phyloP scores from a whole-genome alignment of 345 rosid genomes.

The Erucastrum elatum region DNA sequence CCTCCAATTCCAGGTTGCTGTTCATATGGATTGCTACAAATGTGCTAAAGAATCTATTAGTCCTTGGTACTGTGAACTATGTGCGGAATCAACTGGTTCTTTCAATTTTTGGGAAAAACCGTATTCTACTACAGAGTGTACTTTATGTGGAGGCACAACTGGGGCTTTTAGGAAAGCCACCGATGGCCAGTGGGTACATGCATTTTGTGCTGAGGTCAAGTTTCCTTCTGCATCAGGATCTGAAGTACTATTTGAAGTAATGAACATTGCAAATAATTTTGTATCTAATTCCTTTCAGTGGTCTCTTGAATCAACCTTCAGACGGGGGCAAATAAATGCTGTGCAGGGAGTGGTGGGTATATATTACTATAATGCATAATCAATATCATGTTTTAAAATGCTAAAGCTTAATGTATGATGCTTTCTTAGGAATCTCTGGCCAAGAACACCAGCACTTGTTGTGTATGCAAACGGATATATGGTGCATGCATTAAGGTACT shows the following conservation, averaged over 20 bases:
- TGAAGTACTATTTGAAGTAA: conserved; percentile 3
- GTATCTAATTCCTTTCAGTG: conserved; percentile 56
- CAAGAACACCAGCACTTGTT: conserved; percentile 59
- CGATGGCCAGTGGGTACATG: conserved; percentile 86
- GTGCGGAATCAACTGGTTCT: conserved; percentile 75
- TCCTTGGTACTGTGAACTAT: conserved; percentile 95
- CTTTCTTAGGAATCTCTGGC: conserved; percentile 57
- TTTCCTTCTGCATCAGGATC: conserved; percentile 1
- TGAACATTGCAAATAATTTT: conserved; percentile 18
- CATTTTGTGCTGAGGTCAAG: conserved; percentile 96
- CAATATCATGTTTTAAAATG: neutral
- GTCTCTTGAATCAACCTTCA: conserved; percentile 84
- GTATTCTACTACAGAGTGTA: conserved; percentile 62
- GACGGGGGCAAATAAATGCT: conserved; percentile 91
- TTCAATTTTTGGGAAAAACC: conserved; percentile 68
- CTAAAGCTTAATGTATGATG: conserved; percentile 29
- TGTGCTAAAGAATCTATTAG: conserved; percentile 78
- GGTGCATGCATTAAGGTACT: conserved; percentile 70
- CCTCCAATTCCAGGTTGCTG: conserved; percentile 68
- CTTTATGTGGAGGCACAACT: conserved; percentile 80
- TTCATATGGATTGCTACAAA: conserved; percentile 91
- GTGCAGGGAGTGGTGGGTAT: conserved; percentile 88
- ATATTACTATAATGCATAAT: conserved; percentile 10
- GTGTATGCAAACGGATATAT: conserved; percentile 62
- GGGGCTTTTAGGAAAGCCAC: conserved; percentile 92